phyloP scores from a whole-genome alignment of 768 basidiomycete species.

The Galerina marginata region DNA sequence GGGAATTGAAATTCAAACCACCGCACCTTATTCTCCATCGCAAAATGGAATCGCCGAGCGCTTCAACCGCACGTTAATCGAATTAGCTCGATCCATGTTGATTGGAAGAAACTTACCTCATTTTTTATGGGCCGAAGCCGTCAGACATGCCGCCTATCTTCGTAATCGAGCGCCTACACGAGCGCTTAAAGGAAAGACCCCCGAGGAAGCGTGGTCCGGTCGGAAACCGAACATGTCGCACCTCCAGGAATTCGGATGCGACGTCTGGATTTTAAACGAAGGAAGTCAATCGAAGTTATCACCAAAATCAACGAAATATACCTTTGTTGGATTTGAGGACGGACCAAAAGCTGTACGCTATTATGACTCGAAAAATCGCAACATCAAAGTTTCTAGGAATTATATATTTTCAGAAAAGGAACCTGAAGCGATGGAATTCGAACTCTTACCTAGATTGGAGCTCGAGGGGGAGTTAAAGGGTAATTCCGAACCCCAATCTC shows the following conservation, averaged over 20 bases:
- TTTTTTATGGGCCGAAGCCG: conserved; percentile 38
- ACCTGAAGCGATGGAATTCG: conserved; percentile 1
- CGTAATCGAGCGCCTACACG: conserved; percentile 31
- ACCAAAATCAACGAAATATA: conserved; percentile 16
- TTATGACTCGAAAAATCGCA: conserved; percentile 9
- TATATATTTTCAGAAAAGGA: conserved; percentile 16
- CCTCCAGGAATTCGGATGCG: conserved; percentile 29
- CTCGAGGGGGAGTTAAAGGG: conserved; percentile 9
- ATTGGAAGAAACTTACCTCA: conserved; percentile 28
- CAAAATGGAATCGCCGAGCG: conserved; percentile 22
- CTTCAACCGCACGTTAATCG: conserved; percentile 14
- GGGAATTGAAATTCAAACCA: conserved; percentile 11
- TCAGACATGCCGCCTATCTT: conserved; percentile 30
- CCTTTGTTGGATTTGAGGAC: conserved; percentile 22
- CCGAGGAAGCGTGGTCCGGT: conserved; percentile 23
- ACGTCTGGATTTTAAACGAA: conserved; percentile 14
- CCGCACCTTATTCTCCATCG: conserved; percentile 20
- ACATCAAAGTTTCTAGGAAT: conserved; percentile 29
- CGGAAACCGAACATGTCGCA: conserved; percentile 27
- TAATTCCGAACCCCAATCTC: not conserved
- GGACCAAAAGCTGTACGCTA: conserved; percentile 12
- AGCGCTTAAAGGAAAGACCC: conserved; percentile 26
- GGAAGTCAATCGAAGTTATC: not conserved
- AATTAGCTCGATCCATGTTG: conserved; percentile 21
- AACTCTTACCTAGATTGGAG: not conserved